phyloP scores from a whole-genome alignment of 2,329 filamentous ascomycete species.

The Elsinoe australis region DNA sequence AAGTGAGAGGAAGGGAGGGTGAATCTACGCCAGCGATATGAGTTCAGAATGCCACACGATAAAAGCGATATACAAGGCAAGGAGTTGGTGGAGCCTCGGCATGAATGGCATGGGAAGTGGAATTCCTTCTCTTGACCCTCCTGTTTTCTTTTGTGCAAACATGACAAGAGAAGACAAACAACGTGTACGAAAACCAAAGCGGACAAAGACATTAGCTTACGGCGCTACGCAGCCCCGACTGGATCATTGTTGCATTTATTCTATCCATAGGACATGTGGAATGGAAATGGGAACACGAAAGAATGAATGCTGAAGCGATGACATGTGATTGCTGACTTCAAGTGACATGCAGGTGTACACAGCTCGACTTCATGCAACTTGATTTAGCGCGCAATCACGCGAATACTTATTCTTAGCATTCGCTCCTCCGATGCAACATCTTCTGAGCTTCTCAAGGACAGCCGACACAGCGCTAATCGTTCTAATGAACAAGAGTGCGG shows the following conservation, averaged over 20 bases:
- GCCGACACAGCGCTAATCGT: no score
- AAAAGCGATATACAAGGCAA: slow-evolving; percentile 29
- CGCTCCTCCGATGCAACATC: no score
- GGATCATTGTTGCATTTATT: slow-evolving; percentile 6
- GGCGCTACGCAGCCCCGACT: no score
- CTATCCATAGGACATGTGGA: slow-evolving; percentile 12
- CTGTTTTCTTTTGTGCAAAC: no score
- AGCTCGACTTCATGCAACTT: no score
- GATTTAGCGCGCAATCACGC: no score
- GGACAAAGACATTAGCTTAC: background rate
- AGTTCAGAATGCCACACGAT: no score
- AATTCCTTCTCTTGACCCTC: no score
- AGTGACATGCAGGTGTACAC: background rate
- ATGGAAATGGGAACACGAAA: slow-evolving; percentile 2
- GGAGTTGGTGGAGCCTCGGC: slow-evolving; percentile 28
- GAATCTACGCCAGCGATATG: no score
- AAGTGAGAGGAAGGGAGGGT: slow-evolving; percentile 42
- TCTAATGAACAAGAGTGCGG: no score
- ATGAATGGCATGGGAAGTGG: background rate
- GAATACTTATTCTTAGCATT: no score
- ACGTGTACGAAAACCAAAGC: slow-evolving; percentile 1
- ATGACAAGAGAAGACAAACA: background rate
- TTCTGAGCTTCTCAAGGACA: no score
- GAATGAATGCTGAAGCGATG: background rate
- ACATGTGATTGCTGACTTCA: background rate